Evolutionary conservation across 2,329 filamentous ascomycete genomes (phyloP), one percentile per base, ranked within the genome.

Genomic region (Zymoseptoria crescenta): DNA sequence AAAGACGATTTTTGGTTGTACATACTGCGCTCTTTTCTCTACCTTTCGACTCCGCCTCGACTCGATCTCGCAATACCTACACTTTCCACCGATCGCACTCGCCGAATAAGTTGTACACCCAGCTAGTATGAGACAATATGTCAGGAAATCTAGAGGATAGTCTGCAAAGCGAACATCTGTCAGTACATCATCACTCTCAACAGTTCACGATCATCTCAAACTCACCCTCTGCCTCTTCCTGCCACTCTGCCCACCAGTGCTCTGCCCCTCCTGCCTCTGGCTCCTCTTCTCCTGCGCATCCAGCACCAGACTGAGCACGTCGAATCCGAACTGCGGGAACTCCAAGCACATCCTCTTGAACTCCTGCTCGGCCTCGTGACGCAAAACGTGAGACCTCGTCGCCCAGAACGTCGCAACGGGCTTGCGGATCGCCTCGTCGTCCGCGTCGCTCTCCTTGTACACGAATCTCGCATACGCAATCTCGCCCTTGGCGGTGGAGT

Each of bases 331-430:
- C 72, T 95, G 88, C 19, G 92, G 92, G 72, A 87, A 91, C 76
- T 96, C 89, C 72, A 96, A 77, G 76, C 92, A 96, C 75, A 96
- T 84, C 52, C 81, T 74, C 73, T 87, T 85, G 82, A 96, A 96
- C 75, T 95, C 89, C 6, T 84, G 82, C 74, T 95, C 90, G 45
- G 91, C 90, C 75, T 96, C 90, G 74, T 92, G 82, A 19, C 92
- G 87, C 64, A 96, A 78, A 10, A 89, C 86, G 76, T 94, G 91
- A 60, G 83, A 87, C 62, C 89, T 81, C 52, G 83, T 87, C 5
- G 91, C 91, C 91, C 91, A 96, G 79, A 95, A 96, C 57, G 87
- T 87, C n/a, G 89, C 91, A 55, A 96, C 85, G 1, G 91, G 91
- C 64, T 84, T 88, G 66, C 91, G 85, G 68, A 96, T 90, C 2